Evolutionary conservation across 305 asterid species (phyloP).

Genomic region (Solanum hybrid): DNA sequence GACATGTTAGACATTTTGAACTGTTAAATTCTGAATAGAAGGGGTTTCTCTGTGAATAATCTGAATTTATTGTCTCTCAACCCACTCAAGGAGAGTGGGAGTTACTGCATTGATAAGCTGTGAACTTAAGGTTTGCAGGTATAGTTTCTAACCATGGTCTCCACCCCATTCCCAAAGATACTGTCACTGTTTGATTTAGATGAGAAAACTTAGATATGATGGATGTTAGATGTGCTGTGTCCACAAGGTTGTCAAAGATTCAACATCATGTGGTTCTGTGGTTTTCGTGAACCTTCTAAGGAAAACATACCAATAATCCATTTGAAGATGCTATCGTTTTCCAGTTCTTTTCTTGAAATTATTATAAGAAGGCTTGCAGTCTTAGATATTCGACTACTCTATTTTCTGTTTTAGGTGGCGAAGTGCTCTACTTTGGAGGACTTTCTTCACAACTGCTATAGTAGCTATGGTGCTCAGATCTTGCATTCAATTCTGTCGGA

Average conservation of each 20-base stretch:
- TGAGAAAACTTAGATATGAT: background rate
- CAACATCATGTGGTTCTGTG: background rate
- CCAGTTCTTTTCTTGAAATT: background rate
- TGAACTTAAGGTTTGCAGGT: background rate
- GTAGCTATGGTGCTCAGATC: constrained; percentile 78
- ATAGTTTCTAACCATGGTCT: background rate
- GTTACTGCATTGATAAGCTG: background rate
- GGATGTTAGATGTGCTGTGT: background rate
- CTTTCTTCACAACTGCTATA: constrained; percentile 91
- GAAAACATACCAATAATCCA: background rate
- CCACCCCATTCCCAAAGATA: background rate
- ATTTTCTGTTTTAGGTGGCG: constrained; percentile 10
- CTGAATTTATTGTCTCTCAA: background rate
- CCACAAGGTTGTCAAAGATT: background rate
- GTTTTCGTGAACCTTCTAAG: background rate
- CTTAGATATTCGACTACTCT: background rate
- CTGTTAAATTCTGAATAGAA: background rate
- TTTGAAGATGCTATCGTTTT: background rate
- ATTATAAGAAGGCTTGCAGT: constrained; percentile 1
- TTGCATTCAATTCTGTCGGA: constrained; percentile 51
- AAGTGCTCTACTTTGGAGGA: constrained; percentile 54
- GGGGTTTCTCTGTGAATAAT: background rate
- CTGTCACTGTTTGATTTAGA: background rate
- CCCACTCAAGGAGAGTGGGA: background rate
- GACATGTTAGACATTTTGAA: background rate